Percentiles rank a stretch among this genome's conserved stretches.
Evolutionary conservation across 208 protist species (phyloP).

Genomic region (Trichomonas gallinae): DNA sequence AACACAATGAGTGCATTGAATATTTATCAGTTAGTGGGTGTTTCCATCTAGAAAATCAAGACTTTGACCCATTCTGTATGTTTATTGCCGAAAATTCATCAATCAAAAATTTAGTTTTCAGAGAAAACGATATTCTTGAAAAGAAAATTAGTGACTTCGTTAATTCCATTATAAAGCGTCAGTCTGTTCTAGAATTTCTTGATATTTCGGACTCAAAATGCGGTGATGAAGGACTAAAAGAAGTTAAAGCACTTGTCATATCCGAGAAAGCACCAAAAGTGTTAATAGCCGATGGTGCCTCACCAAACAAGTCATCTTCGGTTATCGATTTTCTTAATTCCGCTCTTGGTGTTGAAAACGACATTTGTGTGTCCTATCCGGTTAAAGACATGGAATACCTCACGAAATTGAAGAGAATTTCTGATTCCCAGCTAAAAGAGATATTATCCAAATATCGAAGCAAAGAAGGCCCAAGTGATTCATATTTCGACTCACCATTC

Average conservation of each 20-base stretch:
- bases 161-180: background rate
- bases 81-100: background rate
- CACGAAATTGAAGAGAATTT: background rate
- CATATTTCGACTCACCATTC: background rate
- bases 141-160: background rate
- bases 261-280: background rate
- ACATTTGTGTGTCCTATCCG: background rate
- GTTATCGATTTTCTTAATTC: background rate
- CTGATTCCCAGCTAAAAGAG: background rate
- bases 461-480: background rate
- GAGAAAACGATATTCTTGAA: background rate
- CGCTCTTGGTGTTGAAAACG: background rate
- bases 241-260: background rate
- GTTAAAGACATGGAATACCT: background rate
- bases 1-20: background rate
- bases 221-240: background rate
- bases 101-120: background rate
- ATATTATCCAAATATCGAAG: background rate
- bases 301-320: background rate
- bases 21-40: background rate
- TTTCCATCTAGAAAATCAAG: background rate
- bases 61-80: background rate
- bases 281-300: background rate
- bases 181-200: background rate
- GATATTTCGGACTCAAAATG: background rate